Conservation (phyloP, 768 basidiomycete species). For the Leucocoprinus leucothites region DNA sequence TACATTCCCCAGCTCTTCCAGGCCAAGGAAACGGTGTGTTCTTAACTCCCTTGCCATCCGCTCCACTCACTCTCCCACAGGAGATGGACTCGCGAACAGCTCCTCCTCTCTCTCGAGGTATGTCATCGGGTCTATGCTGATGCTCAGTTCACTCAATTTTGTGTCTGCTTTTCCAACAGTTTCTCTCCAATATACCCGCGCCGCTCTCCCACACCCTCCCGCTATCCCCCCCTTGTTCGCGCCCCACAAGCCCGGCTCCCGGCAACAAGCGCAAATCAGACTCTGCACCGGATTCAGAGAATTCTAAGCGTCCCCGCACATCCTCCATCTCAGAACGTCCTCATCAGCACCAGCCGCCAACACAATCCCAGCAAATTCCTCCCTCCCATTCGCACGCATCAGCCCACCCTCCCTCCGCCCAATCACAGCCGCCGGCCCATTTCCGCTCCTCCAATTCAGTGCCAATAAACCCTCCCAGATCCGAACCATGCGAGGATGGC, state of each 20-base stretch:
- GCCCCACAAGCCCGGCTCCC: slow-evolving; percentile 44
- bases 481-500: slow-evolving; percentile 52
- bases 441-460: slow-evolving; percentile 18
- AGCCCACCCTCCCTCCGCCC: slow-evolving; percentile 22
- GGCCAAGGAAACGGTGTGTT: slow-evolving; percentile 33
- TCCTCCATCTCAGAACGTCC: slow-evolving; percentile 25
- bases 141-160: slow-evolving; percentile 7
- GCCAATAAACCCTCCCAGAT: slow-evolving; percentile 25
- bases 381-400: slow-evolving; percentile 22
- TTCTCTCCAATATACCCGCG: slow-evolving; percentile 36
- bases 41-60: not conserved
- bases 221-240: slow-evolving; percentile 50
- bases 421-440: slow-evolving; percentile 20
- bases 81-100: slow-evolving; percentile 48
- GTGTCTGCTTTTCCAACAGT: slow-evolving; percentile 27
- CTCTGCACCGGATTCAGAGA: slow-evolving; percentile 33
- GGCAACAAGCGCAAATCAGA: slow-evolving; percentile 48
- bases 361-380: slow-evolving; percentile 21
- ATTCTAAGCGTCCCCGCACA: slow-evolving; percentile 45
- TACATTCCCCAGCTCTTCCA: slow-evolving; percentile 20
- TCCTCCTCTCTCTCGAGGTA: slow-evolving; percentile 48
- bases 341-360: slow-evolving; percentile 23
- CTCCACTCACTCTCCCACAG: slow-evolving; percentile 29
- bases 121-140: not conserved
- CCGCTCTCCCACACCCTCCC: too few species aligned